phyloP scores from a whole-genome alignment of 257 asterid species.

The Fraxinus americana region DNA sequence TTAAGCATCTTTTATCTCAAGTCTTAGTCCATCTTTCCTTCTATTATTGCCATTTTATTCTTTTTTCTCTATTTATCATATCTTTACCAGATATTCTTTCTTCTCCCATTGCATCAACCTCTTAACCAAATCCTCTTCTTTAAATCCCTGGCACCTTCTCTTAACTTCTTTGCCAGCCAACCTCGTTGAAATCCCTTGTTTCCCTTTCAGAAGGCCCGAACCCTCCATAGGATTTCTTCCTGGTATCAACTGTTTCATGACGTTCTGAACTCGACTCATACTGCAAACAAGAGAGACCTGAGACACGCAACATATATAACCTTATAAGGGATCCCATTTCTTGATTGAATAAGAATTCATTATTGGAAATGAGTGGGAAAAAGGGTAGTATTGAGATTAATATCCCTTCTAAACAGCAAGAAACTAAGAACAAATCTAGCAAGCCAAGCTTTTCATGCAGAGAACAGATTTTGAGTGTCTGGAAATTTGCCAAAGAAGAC shows the following conservation, averaged over 20 bases:
- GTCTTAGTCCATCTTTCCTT: conserved; percentile 38
- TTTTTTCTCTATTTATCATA: conserved; percentile 28
- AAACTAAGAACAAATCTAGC: conserved; percentile 16
- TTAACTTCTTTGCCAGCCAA: too few relatives aligned
- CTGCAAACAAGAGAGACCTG: neutral
- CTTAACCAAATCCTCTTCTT: conserved; percentile 27
- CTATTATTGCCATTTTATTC: conserved; percentile 47
- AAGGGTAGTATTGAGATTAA: conserved; percentile 49
- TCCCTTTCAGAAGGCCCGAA: too few relatives aligned
- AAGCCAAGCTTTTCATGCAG: conserved; percentile 27
- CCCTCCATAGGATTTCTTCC: too few relatives aligned
- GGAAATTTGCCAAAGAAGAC: conserved; percentile 64
- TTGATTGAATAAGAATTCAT: conserved; percentile 1
- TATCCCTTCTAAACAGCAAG: conserved; percentile 37
- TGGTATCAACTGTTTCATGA: neutral
- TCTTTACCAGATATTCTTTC: conserved; percentile 28
- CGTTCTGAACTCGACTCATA: neutral
- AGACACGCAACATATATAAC: neutral
- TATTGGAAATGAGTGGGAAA: conserved; percentile 55
- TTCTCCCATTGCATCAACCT: conserved; percentile 43
- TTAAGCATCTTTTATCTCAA: conserved; percentile 48
- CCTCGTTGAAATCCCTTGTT: too few relatives aligned
- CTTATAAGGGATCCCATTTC: neutral
- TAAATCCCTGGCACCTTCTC: conserved; percentile 26
- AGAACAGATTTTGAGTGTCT: conserved; percentile 35